phyloP scores from a whole-genome alignment of 257 asterid genomes.

The Agastache rugosa region DNA sequence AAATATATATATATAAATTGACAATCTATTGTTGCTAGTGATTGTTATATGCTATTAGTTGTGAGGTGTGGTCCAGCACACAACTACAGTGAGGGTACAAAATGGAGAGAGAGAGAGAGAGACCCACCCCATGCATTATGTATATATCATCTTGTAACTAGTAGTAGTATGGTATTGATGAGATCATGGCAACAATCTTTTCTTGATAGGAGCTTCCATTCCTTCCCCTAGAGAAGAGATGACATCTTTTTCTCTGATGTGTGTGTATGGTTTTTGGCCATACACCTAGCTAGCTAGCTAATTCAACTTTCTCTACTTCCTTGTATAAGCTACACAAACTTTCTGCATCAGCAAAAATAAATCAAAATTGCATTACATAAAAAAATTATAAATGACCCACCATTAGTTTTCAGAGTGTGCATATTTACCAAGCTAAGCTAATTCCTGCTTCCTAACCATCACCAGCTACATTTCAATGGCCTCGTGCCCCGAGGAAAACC shows the following conservation, averaged over 20 bases:
- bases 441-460: constrained; percentile 53
- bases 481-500: constrained; percentile 71
- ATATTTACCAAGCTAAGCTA: constrained; percentile 62
- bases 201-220: constrained; percentile 56
- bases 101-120: constrained; percentile 33
- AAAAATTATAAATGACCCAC: neutral
- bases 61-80: constrained; percentile 68
- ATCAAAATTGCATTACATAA: neutral
- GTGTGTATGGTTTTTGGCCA: constrained; percentile 51
- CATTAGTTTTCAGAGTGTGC: neutral
- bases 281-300: constrained; percentile 47
- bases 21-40: constrained; percentile 42
- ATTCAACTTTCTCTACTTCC: constrained; percentile 49
- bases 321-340: constrained; percentile 66
- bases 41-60: constrained; percentile 46
- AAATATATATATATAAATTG: constrained; percentile 29
- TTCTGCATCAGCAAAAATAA: constrained; percentile 59
- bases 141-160: constrained; percentile 52
- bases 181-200: constrained; percentile 70
- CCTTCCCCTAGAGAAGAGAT: constrained; percentile 32
- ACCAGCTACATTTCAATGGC: constrained; percentile 69
- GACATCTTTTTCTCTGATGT: constrained; percentile 53
- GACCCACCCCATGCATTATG: constrained; percentile 68
- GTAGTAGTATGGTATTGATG: constrained; percentile 63
- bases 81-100: constrained; percentile 65